Evolutionary conservation across 352 stramenopile species (phyloP).

Genomic region (Pythium inflatum): DNA sequence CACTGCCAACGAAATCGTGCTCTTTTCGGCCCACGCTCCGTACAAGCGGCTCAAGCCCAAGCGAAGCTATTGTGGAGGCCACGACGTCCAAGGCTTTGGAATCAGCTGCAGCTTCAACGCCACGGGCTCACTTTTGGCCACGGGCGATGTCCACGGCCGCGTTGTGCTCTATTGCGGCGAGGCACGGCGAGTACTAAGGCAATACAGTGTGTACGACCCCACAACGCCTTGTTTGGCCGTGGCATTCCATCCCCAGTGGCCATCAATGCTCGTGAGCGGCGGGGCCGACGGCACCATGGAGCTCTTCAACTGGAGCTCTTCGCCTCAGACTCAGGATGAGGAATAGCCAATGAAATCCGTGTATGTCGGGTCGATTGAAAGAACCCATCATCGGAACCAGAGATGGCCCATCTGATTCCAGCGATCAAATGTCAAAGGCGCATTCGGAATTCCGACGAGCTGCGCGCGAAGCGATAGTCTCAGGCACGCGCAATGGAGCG

Average conservation of each 20-base stretch:
- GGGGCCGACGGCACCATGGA: constrained; percentile 15
- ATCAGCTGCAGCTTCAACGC: constrained; percentile 61
- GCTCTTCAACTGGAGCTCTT: not conserved
- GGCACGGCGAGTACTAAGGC: constrained; percentile 29
- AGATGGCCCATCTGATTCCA: constrained; percentile 2
- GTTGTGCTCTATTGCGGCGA: constrained; percentile 49
- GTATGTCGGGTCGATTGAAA: constrained; percentile 4
- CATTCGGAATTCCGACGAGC: constrained; percentile 34
- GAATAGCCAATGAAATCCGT: constrained; percentile 11
- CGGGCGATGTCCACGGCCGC: constrained; percentile 48
- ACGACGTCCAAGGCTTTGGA: constrained; percentile 48
- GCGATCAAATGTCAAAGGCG: constrained; percentile 6
- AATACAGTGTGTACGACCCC: constrained; percentile 8
- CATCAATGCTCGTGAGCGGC: constrained; percentile 7
- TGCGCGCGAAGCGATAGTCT: not conserved
- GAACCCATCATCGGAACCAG: constrained; percentile 22
- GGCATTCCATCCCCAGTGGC: constrained; percentile 25
- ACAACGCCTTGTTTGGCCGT: constrained; percentile 9
- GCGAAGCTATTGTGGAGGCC: constrained; percentile 31
- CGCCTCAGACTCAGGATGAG: constrained; percentile 15
- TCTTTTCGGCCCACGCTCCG: constrained; percentile 48
- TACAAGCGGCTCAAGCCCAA: constrained; percentile 48
- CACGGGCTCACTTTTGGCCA: constrained; percentile 48
- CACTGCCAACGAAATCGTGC: constrained; percentile 39
- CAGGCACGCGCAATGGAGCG: constrained; percentile 19